Evolutionary conservation across 805 yeast species (phyloP).

Genomic region (Saturnispora serradocipensis): DNA sequence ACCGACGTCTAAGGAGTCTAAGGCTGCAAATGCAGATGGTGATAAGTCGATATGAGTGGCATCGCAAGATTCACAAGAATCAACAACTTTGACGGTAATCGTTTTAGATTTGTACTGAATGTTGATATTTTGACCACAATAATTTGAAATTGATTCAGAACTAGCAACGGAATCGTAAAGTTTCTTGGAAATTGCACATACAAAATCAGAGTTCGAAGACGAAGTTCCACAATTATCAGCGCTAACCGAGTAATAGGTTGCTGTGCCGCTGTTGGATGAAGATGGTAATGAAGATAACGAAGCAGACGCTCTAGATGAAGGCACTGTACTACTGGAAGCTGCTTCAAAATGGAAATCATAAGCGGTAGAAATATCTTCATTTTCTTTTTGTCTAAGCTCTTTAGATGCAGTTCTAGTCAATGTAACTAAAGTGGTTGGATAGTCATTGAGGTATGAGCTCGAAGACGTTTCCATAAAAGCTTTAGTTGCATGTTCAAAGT

Average conservation of each 20-base stretch:
- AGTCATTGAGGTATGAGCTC: not conserved
- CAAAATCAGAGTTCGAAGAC: constrained; percentile 32
- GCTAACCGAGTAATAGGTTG: constrained; percentile 39
- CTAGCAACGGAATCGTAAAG: constrained; percentile 27
- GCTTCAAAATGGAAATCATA: not conserved
- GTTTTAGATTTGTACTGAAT: constrained; percentile 40
- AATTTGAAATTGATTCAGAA: constrained; percentile 25
- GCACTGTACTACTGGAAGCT: not conserved
- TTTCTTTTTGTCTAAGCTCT: not conserved
- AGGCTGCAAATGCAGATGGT: constrained; percentile 39
- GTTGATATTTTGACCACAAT: constrained; percentile 43
- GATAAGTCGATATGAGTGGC: constrained; percentile 42
- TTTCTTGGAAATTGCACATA: constrained; percentile 41
- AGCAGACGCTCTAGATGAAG: constrained; percentile 8
- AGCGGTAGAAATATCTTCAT: not conserved
- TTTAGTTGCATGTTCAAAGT: not conserved
- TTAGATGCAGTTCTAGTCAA: not conserved
- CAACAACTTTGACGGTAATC: constrained; percentile 45
- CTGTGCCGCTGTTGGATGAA: constrained; percentile 30
- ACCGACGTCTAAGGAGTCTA: constrained; percentile 40
- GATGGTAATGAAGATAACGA: constrained; percentile 9
- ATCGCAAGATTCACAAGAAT: constrained; percentile 42
- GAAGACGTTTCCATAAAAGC: not conserved
- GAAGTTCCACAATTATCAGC: constrained; percentile 44
- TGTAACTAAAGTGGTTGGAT: constrained; percentile 1